Evolutionary conservation across 768 basidiomycete species (phyloP).

Genomic region (Tulasnella sp.): DNA sequence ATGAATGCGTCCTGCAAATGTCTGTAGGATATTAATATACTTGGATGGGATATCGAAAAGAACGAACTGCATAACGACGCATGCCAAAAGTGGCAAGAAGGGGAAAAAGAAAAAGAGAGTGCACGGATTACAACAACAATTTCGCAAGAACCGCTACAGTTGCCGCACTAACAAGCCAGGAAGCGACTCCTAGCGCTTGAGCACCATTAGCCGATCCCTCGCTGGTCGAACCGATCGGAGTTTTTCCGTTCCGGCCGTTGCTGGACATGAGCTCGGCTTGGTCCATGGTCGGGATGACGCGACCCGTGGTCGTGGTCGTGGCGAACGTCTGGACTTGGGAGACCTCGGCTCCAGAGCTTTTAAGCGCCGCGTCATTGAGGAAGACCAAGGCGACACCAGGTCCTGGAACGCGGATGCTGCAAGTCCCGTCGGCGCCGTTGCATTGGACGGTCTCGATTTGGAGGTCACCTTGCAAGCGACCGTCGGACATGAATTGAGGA

Average conservation of each 20-base stretch:
- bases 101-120: not conserved
- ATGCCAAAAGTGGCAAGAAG: not conserved
- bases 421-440: not conserved
- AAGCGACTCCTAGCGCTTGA: not conserved
- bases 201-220: not conserved
- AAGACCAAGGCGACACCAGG: conserved; percentile 20
- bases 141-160: not conserved
- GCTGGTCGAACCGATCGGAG: not conserved
- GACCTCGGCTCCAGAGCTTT: not conserved
- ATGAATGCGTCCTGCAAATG: not conserved
- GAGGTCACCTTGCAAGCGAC: conserved; percentile 5
- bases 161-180: not conserved
- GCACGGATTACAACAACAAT: not conserved
- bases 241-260: not conserved
- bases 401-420: conserved; percentile 8
- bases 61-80: not conserved
- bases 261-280: not conserved
- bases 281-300: not conserved
- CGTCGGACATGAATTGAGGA: conserved; percentile 19
- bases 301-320: not conserved
- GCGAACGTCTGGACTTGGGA: not conserved
- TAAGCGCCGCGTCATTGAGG: conserved; percentile 2
- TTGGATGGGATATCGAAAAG: not conserved
- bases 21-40: not conserved
- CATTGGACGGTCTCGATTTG: conserved; percentile 15